Evolutionary conservation across 345 rosid species (phyloP), one percentile per base, ranked within the genome.

Genomic region (Conringia planisiliqua): DNA sequence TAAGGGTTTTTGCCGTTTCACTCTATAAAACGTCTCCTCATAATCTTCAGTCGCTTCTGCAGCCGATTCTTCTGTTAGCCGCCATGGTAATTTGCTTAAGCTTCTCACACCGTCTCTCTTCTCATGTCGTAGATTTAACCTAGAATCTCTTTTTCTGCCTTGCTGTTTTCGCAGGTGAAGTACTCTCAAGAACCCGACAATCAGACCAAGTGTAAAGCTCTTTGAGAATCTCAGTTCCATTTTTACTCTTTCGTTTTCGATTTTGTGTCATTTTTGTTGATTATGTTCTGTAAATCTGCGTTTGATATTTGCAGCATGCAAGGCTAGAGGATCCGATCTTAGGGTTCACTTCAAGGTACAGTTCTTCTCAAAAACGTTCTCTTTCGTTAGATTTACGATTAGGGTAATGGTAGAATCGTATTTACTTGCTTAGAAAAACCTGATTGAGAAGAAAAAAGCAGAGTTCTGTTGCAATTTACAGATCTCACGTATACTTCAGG

Each of bases 111-210:
- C 43, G 18, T 30, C 11, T 57, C 18, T 39, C 52, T 61, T 1
- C 11, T 5, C 14, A 0, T 30, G 10, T 40, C 58, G 26, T 8
- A 2, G 55, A 48, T 48, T 75, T 20, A 7, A 58, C 54, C 52
- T n/a, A 36, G 20, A 7, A 4, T 17, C 58, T 59, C n/a, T 4
- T 40, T 14, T 16, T 4, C 9, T 61, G 0, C 8, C 20, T 48
- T 17, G 8, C 36, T 75, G 8, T 44, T 51, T 73, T 42, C 80
- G 36, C 66, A 95, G 99, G 99, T 92, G 83, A 92, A 92, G 88
- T 95, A 95, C 77, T 95, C 98, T 33, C 87, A 82, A 78, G 99
- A 95, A 80, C 97, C 97, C 38, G 92, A 89, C 57, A 95, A 92
- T 46, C 76, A 89, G 50, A 92, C 99, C 66, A 95, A 95, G 85